Evolutionary conservation across 148 eudicot species (phyloP), one percentile per base, ranked within the genome.

Genomic region (Cornus suecica): DNA sequence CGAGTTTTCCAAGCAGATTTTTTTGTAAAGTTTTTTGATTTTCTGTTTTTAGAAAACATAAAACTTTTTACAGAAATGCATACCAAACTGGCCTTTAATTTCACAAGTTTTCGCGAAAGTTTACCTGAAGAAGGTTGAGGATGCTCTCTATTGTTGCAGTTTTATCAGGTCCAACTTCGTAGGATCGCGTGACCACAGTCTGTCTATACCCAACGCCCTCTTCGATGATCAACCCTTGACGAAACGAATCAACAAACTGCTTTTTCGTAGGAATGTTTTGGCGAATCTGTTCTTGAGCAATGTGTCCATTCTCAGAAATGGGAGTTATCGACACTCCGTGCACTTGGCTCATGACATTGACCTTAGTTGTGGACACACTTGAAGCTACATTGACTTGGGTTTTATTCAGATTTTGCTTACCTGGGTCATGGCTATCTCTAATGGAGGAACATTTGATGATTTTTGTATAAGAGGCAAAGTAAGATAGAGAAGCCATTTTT

Each of bases 111-210:
- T 37, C 0, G 8, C 6, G 0, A 37, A 58, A 58, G 63, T 24
- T 79, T 24, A 86, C 89, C 89, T 86, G 87, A 54, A 86, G 84
- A 52, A 86, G 80, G 73, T 82, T 84, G 58, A 86, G 84, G 56
- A 86, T 75, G 77, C 82, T 86, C 62, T 84, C 87, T 29, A 82
- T 66, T 2, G 89, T 86, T 29, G 80, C 79, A 8, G 85, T 82
- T 70, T 86, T 84, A 65, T 86, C 89, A 26, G 85, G 77, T 1
- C 89, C 89, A 66, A 86, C 85, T 78, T 86, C 89, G 72, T 86
- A 84, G 3, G 89, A 86, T 54, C 89, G 74, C 5, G 80, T 78
- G 2, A 86, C 89, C 9, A 86, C 72, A 1, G 85, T 86, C 26
- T 86, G 89, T 23, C 87, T 75, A 31, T 86, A 86, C 4, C 78